Percentiles rank a stretch among this genome's conserved stretches.
phyloP scores from a whole-genome alignment of 2,329 filamentous ascomycete species.

The Knoxdaviesia capensis region DNA sequence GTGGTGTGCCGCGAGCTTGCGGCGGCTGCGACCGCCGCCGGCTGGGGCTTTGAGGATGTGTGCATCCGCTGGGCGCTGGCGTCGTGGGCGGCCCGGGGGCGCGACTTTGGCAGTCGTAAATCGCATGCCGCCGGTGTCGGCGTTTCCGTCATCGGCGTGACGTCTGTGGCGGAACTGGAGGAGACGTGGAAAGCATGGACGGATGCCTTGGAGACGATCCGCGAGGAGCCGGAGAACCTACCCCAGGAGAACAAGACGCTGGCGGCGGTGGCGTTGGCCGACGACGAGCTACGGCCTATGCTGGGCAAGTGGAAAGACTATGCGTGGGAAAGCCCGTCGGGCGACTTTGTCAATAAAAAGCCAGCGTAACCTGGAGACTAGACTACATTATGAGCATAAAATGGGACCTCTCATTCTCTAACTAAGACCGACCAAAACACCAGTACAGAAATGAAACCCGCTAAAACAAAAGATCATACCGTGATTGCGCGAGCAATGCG shows the following conservation, averaged over 20 bases:
- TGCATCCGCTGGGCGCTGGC: conserved; percentile 66
- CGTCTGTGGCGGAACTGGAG: conserved; percentile 40
- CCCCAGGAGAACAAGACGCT: conserved; percentile 8
- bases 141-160: conserved; percentile 44
- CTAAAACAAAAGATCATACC: too few species aligned
- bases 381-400: too few species aligned
- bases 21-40: conserved; percentile 38
- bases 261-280: conserved; percentile 15
- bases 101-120: conserved; percentile 17
- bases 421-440: too few species aligned
- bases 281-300: conserved; percentile 28
- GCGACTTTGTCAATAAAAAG: conserved; percentile 19
- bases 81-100: conserved; percentile 32
- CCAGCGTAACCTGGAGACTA: too few species aligned
- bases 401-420: too few species aligned
- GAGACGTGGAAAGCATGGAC: conserved; percentile 39
- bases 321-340: conserved; percentile 40
- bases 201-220: conserved; percentile 25
- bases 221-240: conserved; percentile 9
- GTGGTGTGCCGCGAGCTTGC: conserved; percentile 41
- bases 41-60: conserved; percentile 62
- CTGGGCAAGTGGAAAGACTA: conserved; percentile 43
- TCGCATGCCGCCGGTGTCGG: conserved; percentile 18
- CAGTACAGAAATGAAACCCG: too few species aligned
- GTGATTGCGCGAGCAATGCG: too few species aligned